These are phyloP conservation scores for Podaxis mareebaensis DNA, from an alignment of 768 basidiomycete species.

Conservation along the genomic window DNA sequence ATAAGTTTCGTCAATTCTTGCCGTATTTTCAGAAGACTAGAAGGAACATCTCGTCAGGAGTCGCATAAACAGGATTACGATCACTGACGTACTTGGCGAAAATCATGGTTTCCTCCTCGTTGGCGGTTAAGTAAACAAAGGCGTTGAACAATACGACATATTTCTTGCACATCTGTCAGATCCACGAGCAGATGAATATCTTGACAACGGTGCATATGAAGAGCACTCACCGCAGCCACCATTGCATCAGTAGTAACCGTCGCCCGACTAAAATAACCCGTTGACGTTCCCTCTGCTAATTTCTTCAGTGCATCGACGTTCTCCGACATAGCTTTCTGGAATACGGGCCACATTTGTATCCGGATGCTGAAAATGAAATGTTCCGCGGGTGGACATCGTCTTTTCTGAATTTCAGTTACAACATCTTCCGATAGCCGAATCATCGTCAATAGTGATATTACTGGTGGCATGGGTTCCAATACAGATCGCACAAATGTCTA, in stretches of 20 bases:
- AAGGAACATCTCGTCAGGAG: constrained; percentile 9
- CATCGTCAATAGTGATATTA: constrained; percentile 82
- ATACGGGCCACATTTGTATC: constrained; percentile 90
- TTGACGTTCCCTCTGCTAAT: constrained; percentile 70
- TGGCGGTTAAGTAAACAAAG: constrained; percentile 76
- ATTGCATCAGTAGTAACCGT: constrained; percentile 65
- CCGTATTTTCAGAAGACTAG: constrained; percentile 80
- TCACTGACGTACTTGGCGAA: constrained; percentile 75
- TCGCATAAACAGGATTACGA: background rate
- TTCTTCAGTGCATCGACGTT: constrained; percentile 83
- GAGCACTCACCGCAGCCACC: constrained; percentile 57
- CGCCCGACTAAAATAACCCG: constrained; percentile 64
- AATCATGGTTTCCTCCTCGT: constrained; percentile 94
- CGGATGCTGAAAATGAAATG: constrained; percentile 79
- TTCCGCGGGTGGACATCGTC: constrained; percentile 79
- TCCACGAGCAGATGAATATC: constrained; percentile 11
- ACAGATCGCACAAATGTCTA: constrained; percentile 70
- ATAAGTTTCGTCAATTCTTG: constrained; percentile 82
- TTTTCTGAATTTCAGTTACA: constrained; percentile 70
- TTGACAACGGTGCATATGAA: background rate
- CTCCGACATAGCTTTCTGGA: constrained; percentile 85
- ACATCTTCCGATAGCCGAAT: constrained; percentile 88
- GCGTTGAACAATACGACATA: constrained; percentile 84
- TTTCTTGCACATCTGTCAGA: constrained; percentile 61
- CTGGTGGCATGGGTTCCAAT: constrained; percentile 73